Percentiles rank a stretch among this genome's conserved stretches.
These are phyloP conservation scores for Fonsecaea nubica DNA, from an alignment of 2,329 filamentous ascomycete genomes.

Conservation along the genomic window DNA sequence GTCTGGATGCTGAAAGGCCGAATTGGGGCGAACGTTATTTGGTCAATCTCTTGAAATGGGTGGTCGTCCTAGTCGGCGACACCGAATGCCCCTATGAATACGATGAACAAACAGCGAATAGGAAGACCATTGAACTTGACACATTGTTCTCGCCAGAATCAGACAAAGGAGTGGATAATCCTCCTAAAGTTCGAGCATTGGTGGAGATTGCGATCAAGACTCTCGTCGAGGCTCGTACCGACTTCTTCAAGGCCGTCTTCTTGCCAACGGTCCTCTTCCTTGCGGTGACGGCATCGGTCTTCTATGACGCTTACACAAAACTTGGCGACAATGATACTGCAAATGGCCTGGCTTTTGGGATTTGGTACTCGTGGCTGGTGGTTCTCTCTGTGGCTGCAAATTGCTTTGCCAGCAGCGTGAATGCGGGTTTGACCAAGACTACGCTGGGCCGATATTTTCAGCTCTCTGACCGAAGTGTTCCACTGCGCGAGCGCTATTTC, in stretches of 20 bases:
- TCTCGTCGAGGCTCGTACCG: conserved; percentile 2
- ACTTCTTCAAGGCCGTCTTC: conserved; percentile 11
- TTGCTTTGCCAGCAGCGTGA: conserved; percentile 16
- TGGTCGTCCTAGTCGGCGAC: background rate
- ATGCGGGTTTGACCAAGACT: background rate
- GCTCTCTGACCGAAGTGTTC: background rate
- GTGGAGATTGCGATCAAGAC: conserved; percentile 3
- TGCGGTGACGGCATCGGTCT: conserved; percentile 9
- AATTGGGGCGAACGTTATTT: background rate
- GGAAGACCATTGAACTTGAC: background rate
- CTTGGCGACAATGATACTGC: conserved; percentile 7
- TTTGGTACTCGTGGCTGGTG: conserved; percentile 11
- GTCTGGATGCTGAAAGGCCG: background rate
- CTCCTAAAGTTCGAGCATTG: background rate
- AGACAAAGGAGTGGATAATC: background rate
- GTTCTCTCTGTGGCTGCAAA: conserved; percentile 9
- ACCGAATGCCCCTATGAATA: background rate
- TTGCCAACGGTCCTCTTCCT: conserved; percentile 7
- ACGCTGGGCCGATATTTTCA: background rate
- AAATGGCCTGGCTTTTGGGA: background rate
- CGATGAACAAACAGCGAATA: background rate
- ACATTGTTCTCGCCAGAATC: background rate
- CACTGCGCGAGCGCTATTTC: conserved; percentile 11
- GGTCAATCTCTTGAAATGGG: background rate
- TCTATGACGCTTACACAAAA: conserved; percentile 12